A percentile compares a stretch with the other conserved stretches of the same genome.
phyloP scores from a whole-genome alignment of 2,329 filamentous ascomycete species.

The Aspergillus costaricaensis region DNA sequence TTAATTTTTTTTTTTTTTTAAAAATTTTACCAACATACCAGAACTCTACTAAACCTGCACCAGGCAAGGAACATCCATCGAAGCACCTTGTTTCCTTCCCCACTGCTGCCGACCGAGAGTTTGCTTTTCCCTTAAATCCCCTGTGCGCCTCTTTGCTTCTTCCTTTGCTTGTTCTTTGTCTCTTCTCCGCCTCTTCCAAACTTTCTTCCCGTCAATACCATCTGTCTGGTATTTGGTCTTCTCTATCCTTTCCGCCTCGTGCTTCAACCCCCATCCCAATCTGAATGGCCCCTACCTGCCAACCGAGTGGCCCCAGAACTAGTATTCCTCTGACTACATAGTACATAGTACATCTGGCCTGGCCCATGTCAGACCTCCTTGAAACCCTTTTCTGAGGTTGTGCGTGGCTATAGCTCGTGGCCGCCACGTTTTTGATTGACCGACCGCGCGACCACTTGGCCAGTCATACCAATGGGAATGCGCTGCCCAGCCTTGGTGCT shows the following conservation, averaged over 20 bases:
- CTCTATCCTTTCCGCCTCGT: neutral
- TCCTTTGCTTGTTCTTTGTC: neutral
- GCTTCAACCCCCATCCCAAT: neutral
- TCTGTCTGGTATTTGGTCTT: neutral
- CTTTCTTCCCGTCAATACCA: neutral
- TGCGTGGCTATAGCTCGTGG: slow-evolving; percentile 30
- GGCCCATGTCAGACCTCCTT: neutral
- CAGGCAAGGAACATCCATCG: slow-evolving; percentile 8
- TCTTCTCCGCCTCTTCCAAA: neutral
- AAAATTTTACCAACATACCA: neutral
- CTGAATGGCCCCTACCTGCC: neutral
- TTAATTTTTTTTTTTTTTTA: too few species aligned
- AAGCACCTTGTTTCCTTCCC: slow-evolving; percentile 3
- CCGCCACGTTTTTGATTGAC: slow-evolving; percentile 36
- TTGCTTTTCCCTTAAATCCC: neutral
- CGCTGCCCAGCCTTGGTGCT: neutral
- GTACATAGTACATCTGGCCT: neutral
- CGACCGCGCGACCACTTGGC: slow-evolving; percentile 8
- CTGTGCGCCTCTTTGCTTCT: slow-evolving; percentile 1
- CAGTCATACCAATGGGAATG: neutral
- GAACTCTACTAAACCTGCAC: neutral
- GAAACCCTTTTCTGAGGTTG: slow-evolving; percentile 1
- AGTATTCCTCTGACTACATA: neutral
- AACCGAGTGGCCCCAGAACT: neutral
- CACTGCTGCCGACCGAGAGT: neutral